Percentiles rank a stretch among this genome's conserved stretches.
Conservation (phyloP, 2,329 filamentous ascomycete species). For the Fonsecaea pedrosoi region DNA sequence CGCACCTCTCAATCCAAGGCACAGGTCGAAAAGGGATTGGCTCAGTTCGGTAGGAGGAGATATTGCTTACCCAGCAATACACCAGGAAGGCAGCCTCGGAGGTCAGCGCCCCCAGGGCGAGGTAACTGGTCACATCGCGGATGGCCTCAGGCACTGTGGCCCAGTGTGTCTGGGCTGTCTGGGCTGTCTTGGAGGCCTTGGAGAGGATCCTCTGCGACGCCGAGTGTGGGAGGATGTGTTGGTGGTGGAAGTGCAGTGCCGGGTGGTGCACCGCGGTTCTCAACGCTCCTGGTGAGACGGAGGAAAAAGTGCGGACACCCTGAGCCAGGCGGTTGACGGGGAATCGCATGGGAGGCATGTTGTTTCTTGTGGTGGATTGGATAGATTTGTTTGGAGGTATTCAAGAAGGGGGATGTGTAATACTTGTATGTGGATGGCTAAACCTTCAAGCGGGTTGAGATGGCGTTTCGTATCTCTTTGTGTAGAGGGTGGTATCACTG, state of each 20-base stretch:
- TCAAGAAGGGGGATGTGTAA: neutral
- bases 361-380: neutral
- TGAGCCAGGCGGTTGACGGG: constrained; percentile 24
- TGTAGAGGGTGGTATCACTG: neutral
- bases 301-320: constrained; percentile 22
- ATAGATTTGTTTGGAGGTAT: neutral
- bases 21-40: constrained; percentile 28
- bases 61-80: constrained; percentile 38
- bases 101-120: constrained; percentile 33
- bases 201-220: constrained; percentile 33
- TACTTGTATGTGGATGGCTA: neutral
- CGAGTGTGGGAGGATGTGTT: constrained; percentile 26
- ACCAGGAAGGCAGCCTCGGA: constrained; percentile 33
- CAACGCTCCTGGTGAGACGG: neutral
- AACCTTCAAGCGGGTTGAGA: constrained; percentile 1
- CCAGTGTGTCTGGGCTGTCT: constrained; percentile 14
- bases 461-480: neutral
- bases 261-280: constrained; percentile 10
- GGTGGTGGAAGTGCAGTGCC: constrained; percentile 19
- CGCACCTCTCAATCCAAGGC: constrained; percentile 33
- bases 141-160: constrained; percentile 22
- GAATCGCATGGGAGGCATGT: constrained; percentile 32
- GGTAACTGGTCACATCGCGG: constrained; percentile 32
- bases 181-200: constrained; percentile 18
- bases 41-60: constrained; percentile 30